phyloP scores from a whole-genome alignment of 208 protist genomes.

The Leishmania lainsoni region DNA sequence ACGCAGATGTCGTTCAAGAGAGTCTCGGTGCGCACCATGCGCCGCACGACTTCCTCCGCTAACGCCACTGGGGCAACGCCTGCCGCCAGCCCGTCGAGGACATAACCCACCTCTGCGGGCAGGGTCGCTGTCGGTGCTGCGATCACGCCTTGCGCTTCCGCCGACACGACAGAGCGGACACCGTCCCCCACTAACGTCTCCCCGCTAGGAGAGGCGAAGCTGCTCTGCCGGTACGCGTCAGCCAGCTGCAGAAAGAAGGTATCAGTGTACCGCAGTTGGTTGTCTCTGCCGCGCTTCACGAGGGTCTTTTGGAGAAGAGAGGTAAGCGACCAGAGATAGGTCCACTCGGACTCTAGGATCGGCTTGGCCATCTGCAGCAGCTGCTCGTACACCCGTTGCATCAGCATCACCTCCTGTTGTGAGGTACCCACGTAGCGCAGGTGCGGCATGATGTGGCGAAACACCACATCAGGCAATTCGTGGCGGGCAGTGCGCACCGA shows the following conservation, averaged over 20 bases:
- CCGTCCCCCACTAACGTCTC: constrained; percentile 30
- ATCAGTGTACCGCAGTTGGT: constrained; percentile 66
- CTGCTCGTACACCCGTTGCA: constrained; percentile 59
- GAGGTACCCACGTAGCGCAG: constrained; percentile 49
- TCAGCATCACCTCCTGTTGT: constrained; percentile 66
- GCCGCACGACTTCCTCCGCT: constrained; percentile 65
- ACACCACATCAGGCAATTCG: constrained; percentile 40
- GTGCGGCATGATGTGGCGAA: constrained; percentile 51
- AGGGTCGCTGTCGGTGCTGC: constrained; percentile 9
- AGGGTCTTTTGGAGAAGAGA: constrained; percentile 56
- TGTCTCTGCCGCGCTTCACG: constrained; percentile 34
- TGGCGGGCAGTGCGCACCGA: constrained; percentile 12
- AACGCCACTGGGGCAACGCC: constrained; percentile 48
- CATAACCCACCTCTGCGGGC: constrained; percentile 37
- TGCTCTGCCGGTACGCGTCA: constrained; percentile 35
- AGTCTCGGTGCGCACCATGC: constrained; percentile 52
- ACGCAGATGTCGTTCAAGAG: constrained; percentile 60
- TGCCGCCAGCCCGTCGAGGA: constrained; percentile 56
- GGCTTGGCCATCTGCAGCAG: constrained; percentile 49
- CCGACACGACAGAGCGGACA: constrained; percentile 42
- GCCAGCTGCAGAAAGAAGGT: constrained; percentile 70
- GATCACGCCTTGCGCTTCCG: constrained; percentile 35
- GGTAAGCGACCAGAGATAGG: constrained; percentile 59
- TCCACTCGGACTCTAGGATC: constrained; percentile 56
- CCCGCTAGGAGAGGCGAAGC: constrained; percentile 23